Evolutionary conservation across 2,329 filamentous ascomycete species (phyloP).

Genomic region (Dactylella cylindrospora): DNA sequence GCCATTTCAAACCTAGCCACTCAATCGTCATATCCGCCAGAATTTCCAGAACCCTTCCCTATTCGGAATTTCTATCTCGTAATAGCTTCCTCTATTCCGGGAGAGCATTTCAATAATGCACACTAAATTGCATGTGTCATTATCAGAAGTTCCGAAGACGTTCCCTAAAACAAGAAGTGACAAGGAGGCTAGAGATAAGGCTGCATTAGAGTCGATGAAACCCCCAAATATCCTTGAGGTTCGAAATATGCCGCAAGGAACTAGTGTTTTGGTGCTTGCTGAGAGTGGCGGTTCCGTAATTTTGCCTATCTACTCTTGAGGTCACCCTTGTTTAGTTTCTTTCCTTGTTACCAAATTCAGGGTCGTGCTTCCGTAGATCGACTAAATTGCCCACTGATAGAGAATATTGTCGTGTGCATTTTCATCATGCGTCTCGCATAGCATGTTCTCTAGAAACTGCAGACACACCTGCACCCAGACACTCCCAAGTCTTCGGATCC

Average conservation of each 20-base stretch:
- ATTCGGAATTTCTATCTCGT: conserved; percentile 43
- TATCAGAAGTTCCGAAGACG: too few relatives aligned
- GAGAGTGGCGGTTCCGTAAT: conserved; percentile 35
- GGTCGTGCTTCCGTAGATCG: neutral
- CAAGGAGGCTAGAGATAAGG: conserved; percentile 42
- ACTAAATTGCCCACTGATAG: conserved; percentile 15
- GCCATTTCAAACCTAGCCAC: conserved; percentile 42
- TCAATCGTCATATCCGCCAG: conserved; percentile 1
- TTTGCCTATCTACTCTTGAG: conserved; percentile 41
- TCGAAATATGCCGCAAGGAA: conserved; percentile 28
- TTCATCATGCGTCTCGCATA: too few relatives aligned
- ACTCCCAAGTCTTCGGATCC: too few relatives aligned
- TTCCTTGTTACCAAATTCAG: neutral
- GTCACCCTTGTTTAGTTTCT: conserved; percentile 5
- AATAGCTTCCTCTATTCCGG: conserved; percentile 42
- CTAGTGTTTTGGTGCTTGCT: conserved; percentile 15
- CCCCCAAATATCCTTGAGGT: too few relatives aligned
- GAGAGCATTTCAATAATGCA: conserved; percentile 13
- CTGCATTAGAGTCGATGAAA: too few relatives aligned
- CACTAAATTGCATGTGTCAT: conserved; percentile 7
- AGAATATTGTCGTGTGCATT: conserved; percentile 29
- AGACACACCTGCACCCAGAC: too few relatives aligned
- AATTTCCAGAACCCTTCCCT: conserved; percentile 34
- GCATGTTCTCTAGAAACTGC: too few relatives aligned
- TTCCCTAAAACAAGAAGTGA: too few relatives aligned